A percentile compares a stretch with the other conserved stretches of the same genome.
phyloP scores from a whole-genome alignment of 78 protist species.

The Creolimax fragrantissima region DNA sequence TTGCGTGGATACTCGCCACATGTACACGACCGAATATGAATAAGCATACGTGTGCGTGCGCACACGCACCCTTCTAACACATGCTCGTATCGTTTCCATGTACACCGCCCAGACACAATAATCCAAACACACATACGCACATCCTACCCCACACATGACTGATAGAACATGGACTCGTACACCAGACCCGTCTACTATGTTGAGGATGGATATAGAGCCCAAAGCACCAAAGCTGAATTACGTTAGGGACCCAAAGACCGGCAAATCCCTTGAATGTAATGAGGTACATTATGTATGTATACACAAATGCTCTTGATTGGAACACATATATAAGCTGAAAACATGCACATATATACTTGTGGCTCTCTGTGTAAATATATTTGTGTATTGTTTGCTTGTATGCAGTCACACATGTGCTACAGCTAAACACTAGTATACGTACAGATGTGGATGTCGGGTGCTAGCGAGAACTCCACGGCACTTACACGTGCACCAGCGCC shows the following conservation, averaged over 20 bases:
- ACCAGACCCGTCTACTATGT: not conserved
- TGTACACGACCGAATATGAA: no score
- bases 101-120: no score
- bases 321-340: not conserved
- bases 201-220: not conserved
- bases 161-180: not conserved
- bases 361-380: not conserved
- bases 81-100: no score
- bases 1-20: no score
- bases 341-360: not conserved
- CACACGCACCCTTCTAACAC: no score
- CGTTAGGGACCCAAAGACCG: not conserved
- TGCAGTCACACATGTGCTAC: not conserved
- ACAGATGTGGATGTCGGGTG: not conserved
- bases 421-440: not conserved
- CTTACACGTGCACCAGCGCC: slow-evolving; percentile 6
- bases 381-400: not conserved
- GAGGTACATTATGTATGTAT: not conserved
- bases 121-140: no score
- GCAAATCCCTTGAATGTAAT: not conserved
- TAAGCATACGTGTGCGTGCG: no score
- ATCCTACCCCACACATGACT: no score
- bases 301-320: not conserved
- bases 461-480: not conserved
- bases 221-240: not conserved